Conservation (phyloP, 2,329 filamentous ascomycete genomes). For the Herpotrichia juniperi region DNA sequence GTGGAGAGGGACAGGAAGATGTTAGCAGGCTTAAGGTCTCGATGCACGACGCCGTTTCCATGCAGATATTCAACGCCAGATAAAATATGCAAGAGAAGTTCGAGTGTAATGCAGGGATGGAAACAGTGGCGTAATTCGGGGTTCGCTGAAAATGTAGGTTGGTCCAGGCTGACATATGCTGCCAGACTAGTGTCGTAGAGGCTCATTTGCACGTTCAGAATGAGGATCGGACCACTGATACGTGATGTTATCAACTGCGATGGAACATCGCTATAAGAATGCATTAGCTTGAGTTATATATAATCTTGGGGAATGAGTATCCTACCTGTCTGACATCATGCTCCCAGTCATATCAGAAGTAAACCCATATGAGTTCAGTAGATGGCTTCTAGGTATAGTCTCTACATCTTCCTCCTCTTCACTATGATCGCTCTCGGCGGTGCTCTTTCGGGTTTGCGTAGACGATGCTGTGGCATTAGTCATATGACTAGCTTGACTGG, state of each 20-base stretch:
- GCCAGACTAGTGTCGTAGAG: conserved; percentile 67
- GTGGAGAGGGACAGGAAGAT: conserved; percentile 64
- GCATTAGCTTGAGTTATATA: not conserved
- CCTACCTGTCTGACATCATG: conserved; percentile 46
- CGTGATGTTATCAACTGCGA: conserved; percentile 27
- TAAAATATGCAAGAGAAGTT: conserved; percentile 64
- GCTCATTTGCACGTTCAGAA: conserved; percentile 72
- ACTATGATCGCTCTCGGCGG: conserved; percentile 38
- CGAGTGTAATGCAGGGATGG: conserved; percentile 62
- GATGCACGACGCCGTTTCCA: conserved; percentile 64
- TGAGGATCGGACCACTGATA: conserved; percentile 44
- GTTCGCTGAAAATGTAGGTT: conserved; percentile 12
- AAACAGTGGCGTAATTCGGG: conserved; percentile 62
- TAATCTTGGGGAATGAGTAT: not conserved
- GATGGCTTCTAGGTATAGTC: conserved; percentile 48
- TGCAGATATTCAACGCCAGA: conserved; percentile 71
- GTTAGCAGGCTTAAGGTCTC: conserved; percentile 72
- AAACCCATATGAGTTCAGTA: conserved; percentile 21
- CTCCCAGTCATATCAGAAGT: conserved; percentile 31
- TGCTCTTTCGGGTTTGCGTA: conserved; percentile 48
- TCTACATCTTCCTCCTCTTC: conserved; percentile 57
- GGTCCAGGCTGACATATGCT: conserved; percentile 57
- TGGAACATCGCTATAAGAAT: conserved; percentile 30
- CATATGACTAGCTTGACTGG: conserved; percentile 31
- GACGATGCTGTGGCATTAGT: conserved; percentile 50